Evolutionary conservation across 2,329 filamentous ascomycete genomes (phyloP), one percentile per base, ranked within the genome.

Genomic region (Stachybotrys chlorohalonatus): DNA sequence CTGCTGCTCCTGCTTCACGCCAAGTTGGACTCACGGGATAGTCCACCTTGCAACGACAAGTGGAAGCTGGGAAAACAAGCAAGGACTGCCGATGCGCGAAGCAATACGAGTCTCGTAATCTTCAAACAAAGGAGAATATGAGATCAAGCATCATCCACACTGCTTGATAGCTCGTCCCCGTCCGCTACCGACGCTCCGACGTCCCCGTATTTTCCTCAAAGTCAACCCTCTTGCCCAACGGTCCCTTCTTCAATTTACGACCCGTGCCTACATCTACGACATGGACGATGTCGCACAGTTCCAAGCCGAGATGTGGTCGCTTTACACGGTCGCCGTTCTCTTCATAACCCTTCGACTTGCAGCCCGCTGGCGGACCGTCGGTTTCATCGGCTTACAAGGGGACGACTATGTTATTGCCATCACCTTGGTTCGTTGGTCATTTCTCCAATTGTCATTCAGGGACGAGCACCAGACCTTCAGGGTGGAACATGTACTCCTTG

Each of bases 341-440:
- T 61, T 79, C 48, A 80, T 80, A 24, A 63, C 60, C 11, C 62
- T 81, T 6, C 72, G 80, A 31, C 70, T 74, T 5, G 73, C 70
- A 45, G 73, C 76, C 8, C 68, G 80, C 56, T 67, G 74, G 61
- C 67, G 59, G 31, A 63, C 66, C 7, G 72, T 73, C 5, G 79
- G 79, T 15, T 64, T 74, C 31, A 65, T 63, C 49, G 69, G 71
- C 13, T 72, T 82, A 57, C 69, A 73, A 53, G 65, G 71, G 1
- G 80, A 82, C 62, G 80, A 83, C 60, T 81, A 76, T 59, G 60
- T 83, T 36, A 79, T 82, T 70, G 61, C 74, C 39, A 11, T 78
- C 17, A 77, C 75, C 11, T 70, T 72, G 56, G 77, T 80, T 17
- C 15, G 54, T 49, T 24, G 2, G 3, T 45, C 64, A 61, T 75